phyloP scores from a whole-genome alignment of 129 eudicot genomes.

The Pseudognaphalium luteoalbum region DNA sequence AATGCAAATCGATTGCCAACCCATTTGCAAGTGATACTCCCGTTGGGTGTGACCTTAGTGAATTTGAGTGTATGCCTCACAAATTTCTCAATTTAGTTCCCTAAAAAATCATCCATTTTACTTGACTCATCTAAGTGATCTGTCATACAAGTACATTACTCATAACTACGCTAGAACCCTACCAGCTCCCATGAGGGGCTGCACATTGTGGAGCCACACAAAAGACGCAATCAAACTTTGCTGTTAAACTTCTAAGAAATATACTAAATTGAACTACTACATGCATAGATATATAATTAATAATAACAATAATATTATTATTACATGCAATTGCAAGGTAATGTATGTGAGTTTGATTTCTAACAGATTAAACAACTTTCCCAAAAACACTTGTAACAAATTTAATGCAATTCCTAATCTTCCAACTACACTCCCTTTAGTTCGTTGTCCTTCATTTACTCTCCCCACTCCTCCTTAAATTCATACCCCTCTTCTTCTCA shows the following conservation, averaged over 20 bases:
- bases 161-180: neutral
- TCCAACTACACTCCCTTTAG: slow-evolving; percentile 30
- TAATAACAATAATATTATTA: too few species aligned
- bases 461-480: slow-evolving; percentile 34
- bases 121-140: neutral
- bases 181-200: slow-evolving; percentile 15
- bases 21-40: too few species aligned
- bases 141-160: neutral
- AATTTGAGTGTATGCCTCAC: too few species aligned
- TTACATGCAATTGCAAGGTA: neutral
- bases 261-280: neutral
- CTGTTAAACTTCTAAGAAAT: neutral
- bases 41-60: too few species aligned
- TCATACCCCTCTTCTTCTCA: slow-evolving; percentile 14
- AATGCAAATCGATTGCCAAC: too few species aligned
- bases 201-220: slow-evolving; percentile 9
- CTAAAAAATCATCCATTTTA: too few species aligned
- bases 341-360: slow-evolving; percentile 9
- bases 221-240: slow-evolving; percentile 10
- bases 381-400: slow-evolving; percentile 16
- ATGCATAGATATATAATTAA: neutral
- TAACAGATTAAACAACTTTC: slow-evolving; percentile 33
- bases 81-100: too few species aligned
- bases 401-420: slow-evolving; percentile 39
- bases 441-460: slow-evolving; percentile 37